These are phyloP conservation scores for Exobasidium cylindrosporum DNA, from an alignment of 1,284 basidiomycete genomes.

Conservation along the genomic window DNA sequence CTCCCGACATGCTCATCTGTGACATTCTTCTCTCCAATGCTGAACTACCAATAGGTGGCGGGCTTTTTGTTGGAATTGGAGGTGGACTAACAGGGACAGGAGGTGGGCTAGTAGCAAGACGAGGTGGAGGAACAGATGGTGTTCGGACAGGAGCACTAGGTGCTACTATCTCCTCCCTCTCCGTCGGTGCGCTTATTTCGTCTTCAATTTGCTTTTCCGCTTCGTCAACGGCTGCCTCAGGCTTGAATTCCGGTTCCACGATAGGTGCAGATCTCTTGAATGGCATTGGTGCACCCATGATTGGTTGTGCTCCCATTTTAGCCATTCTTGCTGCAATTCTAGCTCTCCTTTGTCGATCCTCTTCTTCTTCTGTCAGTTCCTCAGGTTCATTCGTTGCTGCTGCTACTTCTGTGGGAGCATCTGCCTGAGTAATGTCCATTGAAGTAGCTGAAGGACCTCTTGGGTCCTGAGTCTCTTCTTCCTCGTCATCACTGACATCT, in stretches of 20 bases:
- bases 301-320: conserved; percentile 45
- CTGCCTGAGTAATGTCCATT: not conserved
- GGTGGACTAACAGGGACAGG: conserved; percentile 15
- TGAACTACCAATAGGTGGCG: conserved; percentile 26
- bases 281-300: conserved; percentile 57
- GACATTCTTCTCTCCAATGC: not conserved
- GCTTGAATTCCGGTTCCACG: not conserved
- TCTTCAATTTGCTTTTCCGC: conserved; percentile 15
- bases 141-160: not conserved
- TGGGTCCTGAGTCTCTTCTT: conserved; percentile 11
- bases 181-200: conserved; percentile 7
- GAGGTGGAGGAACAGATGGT: conserved; percentile 18
- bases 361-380: conserved; percentile 38
- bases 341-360: conserved; percentile 42
- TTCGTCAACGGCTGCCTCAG: not conserved
- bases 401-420: conserved; percentile 6
- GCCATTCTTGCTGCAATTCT: conserved; percentile 50
- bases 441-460: not conserved
- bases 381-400: conserved; percentile 15
- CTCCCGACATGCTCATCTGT: conserved; percentile 14
- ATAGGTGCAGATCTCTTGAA: conserved; percentile 54
- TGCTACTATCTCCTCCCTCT: not conserved
- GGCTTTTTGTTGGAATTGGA: conserved; percentile 24
- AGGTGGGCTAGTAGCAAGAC: conserved; percentile 19
- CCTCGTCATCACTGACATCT: conserved; percentile 38